phyloP scores from a whole-genome alignment of 176 grass and related monocot species.

The Oryza nivara region DNA sequence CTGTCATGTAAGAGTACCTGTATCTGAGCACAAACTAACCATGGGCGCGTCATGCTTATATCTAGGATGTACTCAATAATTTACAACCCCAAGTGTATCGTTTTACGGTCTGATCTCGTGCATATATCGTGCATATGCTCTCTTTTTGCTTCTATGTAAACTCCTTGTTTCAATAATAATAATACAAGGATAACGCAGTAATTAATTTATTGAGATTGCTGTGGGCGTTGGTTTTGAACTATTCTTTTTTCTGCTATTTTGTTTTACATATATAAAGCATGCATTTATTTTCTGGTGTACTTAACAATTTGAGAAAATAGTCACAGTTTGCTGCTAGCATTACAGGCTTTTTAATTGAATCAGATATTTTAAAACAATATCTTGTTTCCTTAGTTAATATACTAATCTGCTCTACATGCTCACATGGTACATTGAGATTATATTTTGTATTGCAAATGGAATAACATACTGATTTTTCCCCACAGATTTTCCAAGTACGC shows the following conservation, averaged over 20 bases:
- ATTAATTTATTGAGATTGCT: neutral
- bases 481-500: conserved; percentile 73
- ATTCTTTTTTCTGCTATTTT: neutral
- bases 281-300: neutral
- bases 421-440: conserved; percentile 30
- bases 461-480: conserved; percentile 23
- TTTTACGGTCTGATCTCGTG: neutral
- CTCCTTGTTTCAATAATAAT: neutral
- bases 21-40: neutral
- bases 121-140: neutral
- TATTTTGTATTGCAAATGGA: conserved; percentile 21
- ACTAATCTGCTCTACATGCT: conserved; percentile 7
- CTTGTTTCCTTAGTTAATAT: conserved; percentile 34
- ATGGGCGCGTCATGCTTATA: neutral
- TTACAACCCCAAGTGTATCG: neutral
- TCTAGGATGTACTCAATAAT: neutral
- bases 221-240: neutral
- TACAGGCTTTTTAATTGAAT: conserved; percentile 25
- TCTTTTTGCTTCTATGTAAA: neutral
- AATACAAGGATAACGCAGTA: neutral
- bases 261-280: neutral
- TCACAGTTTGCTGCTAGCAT: conserved; percentile 15
- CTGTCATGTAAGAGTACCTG: neutral
- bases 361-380: neutral
- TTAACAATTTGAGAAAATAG: neutral